These are phyloP conservation scores for Metschnikowia dekortorum DNA, from an alignment of 805 yeast genomes.

Conservation along the genomic window DNA sequence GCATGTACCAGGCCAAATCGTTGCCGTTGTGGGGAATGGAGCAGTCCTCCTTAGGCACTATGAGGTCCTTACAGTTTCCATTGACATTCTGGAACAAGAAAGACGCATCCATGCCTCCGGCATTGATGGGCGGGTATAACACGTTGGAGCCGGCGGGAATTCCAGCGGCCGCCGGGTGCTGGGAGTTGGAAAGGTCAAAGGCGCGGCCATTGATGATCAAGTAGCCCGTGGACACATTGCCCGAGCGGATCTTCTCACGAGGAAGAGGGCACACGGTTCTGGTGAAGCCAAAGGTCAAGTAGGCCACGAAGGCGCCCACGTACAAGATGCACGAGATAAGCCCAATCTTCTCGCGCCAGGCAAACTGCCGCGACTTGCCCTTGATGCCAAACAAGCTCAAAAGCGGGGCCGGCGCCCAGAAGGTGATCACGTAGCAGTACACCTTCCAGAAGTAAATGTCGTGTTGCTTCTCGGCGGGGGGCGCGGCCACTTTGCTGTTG, in stretches of 20 bases:
- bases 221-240: slow-evolving; percentile 55
- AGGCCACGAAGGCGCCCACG: slow-evolving; percentile 77
- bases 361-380: slow-evolving; percentile 78
- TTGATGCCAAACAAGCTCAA: slow-evolving; percentile 71
- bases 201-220: slow-evolving; percentile 81
- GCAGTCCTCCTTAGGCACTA: slow-evolving; percentile 63
- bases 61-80: slow-evolving; percentile 79
- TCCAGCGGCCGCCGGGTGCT: slow-evolving; percentile 83
- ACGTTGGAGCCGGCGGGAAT: slow-evolving; percentile 64
- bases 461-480: slow-evolving; percentile 9
- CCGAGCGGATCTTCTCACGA: slow-evolving; percentile 48
- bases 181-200: slow-evolving; percentile 62
- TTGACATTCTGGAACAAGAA: slow-evolving; percentile 88
- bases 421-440: slow-evolving; percentile 77
- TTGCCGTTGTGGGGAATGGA: slow-evolving; percentile 62
- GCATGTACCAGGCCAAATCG: slow-evolving; percentile 92
- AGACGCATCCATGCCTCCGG: slow-evolving; percentile 84
- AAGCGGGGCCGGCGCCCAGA: slow-evolving; percentile 86
- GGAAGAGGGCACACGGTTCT: slow-evolving; percentile 63
- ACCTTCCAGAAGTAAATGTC: slow-evolving; percentile 64
- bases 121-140: slow-evolving; percentile 78
- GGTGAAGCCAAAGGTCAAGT: slow-evolving; percentile 87
- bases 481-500: slow-evolving; percentile 16
- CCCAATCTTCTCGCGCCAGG: slow-evolving; percentile 96
- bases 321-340: slow-evolving; percentile 68